Evolutionary conservation across 495 filamentous ascomycete genomes (phyloP).

Genomic region (Schizothecium vesticola): DNA sequence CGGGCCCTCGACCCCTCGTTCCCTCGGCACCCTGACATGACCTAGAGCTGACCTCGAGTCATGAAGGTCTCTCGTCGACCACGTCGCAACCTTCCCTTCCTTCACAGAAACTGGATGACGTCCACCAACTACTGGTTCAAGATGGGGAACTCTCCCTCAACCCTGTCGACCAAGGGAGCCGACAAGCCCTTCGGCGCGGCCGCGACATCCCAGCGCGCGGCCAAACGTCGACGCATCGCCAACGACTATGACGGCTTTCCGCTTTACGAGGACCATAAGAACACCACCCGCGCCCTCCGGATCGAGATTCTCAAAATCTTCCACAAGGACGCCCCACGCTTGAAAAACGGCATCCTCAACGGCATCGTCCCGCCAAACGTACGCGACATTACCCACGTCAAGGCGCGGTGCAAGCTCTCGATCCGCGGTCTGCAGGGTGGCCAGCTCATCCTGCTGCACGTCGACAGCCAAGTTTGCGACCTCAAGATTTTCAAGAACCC

Average conservation of each 20-base stretch:
- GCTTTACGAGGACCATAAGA: constrained; percentile 24
- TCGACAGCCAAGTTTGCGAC: constrained; percentile 44
- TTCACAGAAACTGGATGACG: constrained; percentile 34
- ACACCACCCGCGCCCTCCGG: constrained; percentile 33
- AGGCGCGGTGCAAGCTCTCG: constrained; percentile 41
- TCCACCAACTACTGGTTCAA: constrained; percentile 25
- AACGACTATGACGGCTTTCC: constrained; percentile 31
- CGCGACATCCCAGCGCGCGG: constrained; percentile 25
- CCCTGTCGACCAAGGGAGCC: constrained; percentile 24
- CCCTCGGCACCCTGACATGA: not conserved
- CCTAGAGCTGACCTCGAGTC: constrained; percentile 4
- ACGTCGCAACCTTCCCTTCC: constrained; percentile 28
- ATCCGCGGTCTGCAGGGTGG: constrained; percentile 29
- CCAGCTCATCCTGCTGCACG: constrained; percentile 32
- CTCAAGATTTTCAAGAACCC: constrained; percentile 42
- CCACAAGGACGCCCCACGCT: constrained; percentile 37
- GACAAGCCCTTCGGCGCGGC: constrained; percentile 28
- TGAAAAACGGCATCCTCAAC: constrained; percentile 36
- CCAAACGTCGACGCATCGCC: constrained; percentile 38
- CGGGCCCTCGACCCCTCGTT: not conserved
- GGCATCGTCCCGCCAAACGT: constrained; percentile 33
- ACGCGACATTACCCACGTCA: constrained; percentile 33
- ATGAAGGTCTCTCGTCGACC: constrained; percentile 22
- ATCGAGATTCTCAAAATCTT: constrained; percentile 45
- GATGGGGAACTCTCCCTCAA: constrained; percentile 41